A percentile compares a stretch with the other conserved stretches of the same genome.
These are phyloP conservation scores for Naganishia onofrii DNA, from an alignment of 768 basidiomycete species.

Conservation along the genomic window DNA sequence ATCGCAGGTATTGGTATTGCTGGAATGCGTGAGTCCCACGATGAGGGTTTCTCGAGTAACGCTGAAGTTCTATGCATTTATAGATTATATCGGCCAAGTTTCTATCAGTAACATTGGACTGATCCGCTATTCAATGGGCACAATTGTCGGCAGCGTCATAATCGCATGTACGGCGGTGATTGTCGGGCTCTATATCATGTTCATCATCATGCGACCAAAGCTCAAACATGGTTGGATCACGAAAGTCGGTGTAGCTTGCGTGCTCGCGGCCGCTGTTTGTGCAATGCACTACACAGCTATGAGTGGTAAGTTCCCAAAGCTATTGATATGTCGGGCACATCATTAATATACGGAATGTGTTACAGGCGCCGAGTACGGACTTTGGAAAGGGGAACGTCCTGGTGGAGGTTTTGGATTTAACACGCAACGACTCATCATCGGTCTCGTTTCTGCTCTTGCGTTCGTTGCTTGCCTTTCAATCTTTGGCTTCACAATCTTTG, in stretches of 20 bases:
- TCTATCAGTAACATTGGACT: slow-evolving; percentile 51
- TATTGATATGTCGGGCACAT: neutral
- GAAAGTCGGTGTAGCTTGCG: slow-evolving; percentile 45
- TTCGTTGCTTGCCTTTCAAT: slow-evolving; percentile 49
- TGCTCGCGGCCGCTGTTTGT: slow-evolving; percentile 50
- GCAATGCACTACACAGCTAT: slow-evolving; percentile 48
- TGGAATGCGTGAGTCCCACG: slow-evolving; percentile 49
- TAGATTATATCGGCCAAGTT: slow-evolving; percentile 52
- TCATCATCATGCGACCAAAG: slow-evolving; percentile 53
- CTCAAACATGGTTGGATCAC: slow-evolving; percentile 50
- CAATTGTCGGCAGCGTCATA: slow-evolving; percentile 49
- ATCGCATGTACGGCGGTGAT: slow-evolving; percentile 51
- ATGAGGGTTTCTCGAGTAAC: neutral
- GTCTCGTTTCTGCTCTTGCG: slow-evolving; percentile 48
- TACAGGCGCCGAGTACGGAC: slow-evolving; percentile 19
- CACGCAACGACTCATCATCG: slow-evolving; percentile 49
- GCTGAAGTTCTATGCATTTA: neutral
- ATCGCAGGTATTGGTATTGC: slow-evolving; percentile 51
- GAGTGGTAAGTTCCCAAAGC: slow-evolving; percentile 36
- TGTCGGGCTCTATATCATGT: slow-evolving; percentile 53
- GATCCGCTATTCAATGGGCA: slow-evolving; percentile 43
- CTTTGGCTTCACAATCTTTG: slow-evolving; percentile 44
- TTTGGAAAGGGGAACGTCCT: slow-evolving; percentile 15
- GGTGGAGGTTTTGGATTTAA: slow-evolving; percentile 9
- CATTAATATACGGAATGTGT: neutral